Evolutionary conservation across 176 grass and related monocot species (phyloP), one percentile per base, ranked within the genome.

Genomic region (Bolboschoenus planiculmis): DNA sequence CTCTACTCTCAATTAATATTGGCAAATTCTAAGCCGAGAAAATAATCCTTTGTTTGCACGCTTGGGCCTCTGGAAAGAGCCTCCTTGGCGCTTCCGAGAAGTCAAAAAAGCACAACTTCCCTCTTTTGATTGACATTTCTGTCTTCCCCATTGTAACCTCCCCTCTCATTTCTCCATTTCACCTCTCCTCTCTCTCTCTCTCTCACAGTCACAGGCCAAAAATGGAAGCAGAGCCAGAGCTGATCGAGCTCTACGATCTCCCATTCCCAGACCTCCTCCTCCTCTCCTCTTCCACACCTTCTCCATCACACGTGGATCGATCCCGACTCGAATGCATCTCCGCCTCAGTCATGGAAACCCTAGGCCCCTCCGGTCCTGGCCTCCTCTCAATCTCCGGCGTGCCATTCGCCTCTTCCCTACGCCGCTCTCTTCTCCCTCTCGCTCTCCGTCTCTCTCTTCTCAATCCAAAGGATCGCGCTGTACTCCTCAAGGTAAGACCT

Each of bases 371-470:
- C 2, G 95, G 90, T 11, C 48, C 81, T 5, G 92, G 95, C 2
- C 48, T 97, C 36, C 82, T 97, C 39, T 68, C 87, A 24, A 29
- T 97, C 57, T 47, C 84, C 16, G 81, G 50, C 5, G 83, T 94
- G n/a, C 90, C 92, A 6, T 81, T 71, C 20, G 83, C 81, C 39
- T 78, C 77, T 13, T 70, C 70, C 29, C 87, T 97, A 44, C 87
- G 90, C 11, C 80, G 81, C 24, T 79, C 83, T 10, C 73, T 97
- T 5, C 88, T 97, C 43, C 95, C 92, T 4, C 84, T 94, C 62
- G 89, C 92, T 5, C 90, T 87, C 6, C 86, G 87, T 46, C 88
- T 97, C 51, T 88, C 88, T 20, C 83, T 97, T 78, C 89, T 94
- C 62, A 81, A 83, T 53, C 83, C 88, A 36, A 82, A 85, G 3